A percentile compares a stretch with the other conserved stretches of the same genome.
phyloP scores from a whole-genome alignment of 148 eudicot genomes.

The Rheum nobile region DNA sequence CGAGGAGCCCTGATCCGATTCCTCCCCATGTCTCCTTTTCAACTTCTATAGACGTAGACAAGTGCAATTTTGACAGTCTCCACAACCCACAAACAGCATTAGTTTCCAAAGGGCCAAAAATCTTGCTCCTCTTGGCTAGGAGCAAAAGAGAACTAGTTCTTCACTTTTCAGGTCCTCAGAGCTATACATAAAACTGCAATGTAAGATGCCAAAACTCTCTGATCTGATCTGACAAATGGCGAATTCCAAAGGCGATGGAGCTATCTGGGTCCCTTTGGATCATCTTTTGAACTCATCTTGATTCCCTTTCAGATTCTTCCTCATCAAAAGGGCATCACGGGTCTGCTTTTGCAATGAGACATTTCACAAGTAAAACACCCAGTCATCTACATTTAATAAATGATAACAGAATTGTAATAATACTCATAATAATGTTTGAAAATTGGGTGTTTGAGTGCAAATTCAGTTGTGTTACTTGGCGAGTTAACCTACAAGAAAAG shows the following conservation, averaged over 20 bases:
- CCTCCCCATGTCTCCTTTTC: neutral
- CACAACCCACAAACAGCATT: neutral
- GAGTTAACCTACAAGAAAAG: too few relatives aligned
- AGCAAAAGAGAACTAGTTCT: neutral
- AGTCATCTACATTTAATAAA: neutral
- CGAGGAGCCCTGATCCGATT: neutral
- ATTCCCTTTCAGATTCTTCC: conserved; percentile 4
- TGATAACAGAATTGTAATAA: neutral
- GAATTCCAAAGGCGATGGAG: neutral
- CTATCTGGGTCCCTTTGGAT: neutral
- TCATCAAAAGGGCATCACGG: neutral
- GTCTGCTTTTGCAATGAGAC: neutral
- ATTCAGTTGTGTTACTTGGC: neutral
- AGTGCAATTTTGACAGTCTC: neutral
- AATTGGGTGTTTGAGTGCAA: neutral
- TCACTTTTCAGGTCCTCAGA: neutral
- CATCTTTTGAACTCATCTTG: neutral
- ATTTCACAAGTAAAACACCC: neutral
- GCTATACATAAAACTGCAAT: neutral
- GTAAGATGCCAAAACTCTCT: neutral
- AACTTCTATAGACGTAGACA: neutral
- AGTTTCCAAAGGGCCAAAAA: neutral
- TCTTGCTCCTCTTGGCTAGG: neutral
- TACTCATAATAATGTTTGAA: too few relatives aligned
- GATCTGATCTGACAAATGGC: neutral